Conservation (phyloP, 2,329 filamentous ascomycete genomes). For the Botrytis cinerea region DNA sequence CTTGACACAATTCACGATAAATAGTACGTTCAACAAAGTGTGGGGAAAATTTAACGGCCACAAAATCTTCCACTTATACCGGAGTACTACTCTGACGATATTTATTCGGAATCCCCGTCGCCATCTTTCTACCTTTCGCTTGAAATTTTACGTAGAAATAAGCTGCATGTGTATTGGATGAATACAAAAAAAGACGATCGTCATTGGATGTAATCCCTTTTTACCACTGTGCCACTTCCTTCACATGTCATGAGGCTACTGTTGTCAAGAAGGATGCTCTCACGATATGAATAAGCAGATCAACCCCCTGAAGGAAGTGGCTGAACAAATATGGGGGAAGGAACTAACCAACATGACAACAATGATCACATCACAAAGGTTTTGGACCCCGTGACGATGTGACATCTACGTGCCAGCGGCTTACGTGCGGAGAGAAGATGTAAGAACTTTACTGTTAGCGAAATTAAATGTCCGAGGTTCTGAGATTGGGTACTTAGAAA, state of each 20-base stretch:
- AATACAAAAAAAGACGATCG: neutral
- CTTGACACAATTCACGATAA: neutral
- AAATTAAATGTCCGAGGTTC: conserved; percentile 5
- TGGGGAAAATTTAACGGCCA: neutral
- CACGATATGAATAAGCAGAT: conserved; percentile 14
- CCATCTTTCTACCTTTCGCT: neutral
- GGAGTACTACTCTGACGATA: neutral
- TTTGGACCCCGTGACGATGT: conserved; percentile 3
- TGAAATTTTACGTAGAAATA: neutral
- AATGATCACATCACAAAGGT: neutral
- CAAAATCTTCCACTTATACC: neutral
- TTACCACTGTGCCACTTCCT: conserved; percentile 14
- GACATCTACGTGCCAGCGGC: neutral
- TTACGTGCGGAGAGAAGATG: neutral
- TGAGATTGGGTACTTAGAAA: conserved; percentile 8
- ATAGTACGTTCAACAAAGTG: neutral
- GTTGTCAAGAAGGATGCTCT: conserved; percentile 1
- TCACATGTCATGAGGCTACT: neutral
- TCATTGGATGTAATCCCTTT: neutral
- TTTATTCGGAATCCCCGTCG: neutral
- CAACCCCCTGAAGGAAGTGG: conserved; percentile 4
- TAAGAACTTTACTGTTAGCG: conserved; percentile 5
- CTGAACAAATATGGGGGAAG: neutral
- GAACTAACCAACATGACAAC: neutral
- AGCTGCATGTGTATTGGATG: neutral